Conservation (phyloP, 805 yeast genomes). For the Metschnikowia henanensis region DNA sequence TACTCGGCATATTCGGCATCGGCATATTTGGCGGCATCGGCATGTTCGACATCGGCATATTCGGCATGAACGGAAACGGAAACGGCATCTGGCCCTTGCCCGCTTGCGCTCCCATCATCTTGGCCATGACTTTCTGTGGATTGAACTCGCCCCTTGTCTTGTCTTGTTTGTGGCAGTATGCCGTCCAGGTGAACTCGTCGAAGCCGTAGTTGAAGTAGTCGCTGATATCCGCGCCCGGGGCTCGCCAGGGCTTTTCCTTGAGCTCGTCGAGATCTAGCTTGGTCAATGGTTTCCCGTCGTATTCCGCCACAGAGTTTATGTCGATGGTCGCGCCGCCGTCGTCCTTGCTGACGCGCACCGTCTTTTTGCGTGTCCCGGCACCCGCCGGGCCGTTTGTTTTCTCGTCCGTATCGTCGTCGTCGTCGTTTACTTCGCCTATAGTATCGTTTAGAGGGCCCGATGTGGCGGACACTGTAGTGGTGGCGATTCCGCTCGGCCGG, state of each 20-base stretch:
- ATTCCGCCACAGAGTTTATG: slow-evolving; percentile 69
- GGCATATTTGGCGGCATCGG: slow-evolving; percentile 19
- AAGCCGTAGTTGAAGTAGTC: slow-evolving; percentile 97
- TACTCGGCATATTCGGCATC: slow-evolving; percentile 24
- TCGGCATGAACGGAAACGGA: slow-evolving; percentile 24
- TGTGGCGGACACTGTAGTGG: slow-evolving; percentile 25
- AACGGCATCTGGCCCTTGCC: slow-evolving; percentile 20
- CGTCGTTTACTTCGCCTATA: slow-evolving; percentile 31
- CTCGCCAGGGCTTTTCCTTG: slow-evolving; percentile 97
- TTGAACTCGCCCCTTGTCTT: slow-evolving; percentile 75
- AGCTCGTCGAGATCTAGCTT: slow-evolving; percentile 75
- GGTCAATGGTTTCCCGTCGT: slow-evolving; percentile 81
- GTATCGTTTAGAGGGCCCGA: slow-evolving; percentile 31
- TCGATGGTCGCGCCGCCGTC: slow-evolving; percentile 51
- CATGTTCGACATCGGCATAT: slow-evolving; percentile 20
- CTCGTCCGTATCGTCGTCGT: slow-evolving; percentile 16
- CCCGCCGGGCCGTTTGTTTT: slow-evolving; percentile 2
- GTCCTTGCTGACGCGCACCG: slow-evolving; percentile 33
- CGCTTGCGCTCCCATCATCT: slow-evolving; percentile 43
- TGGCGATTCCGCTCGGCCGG: slow-evolving; percentile 13
- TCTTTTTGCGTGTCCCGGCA: slow-evolving; percentile 19
- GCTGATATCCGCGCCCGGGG: slow-evolving; percentile 92
- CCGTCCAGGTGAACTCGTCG: slow-evolving; percentile 95
- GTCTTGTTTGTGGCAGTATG: slow-evolving; percentile 87
- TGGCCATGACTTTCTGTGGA: slow-evolving; percentile 75